These are phyloP conservation scores for Salix viminalis DNA, from an alignment of 345 rosid species.

Conservation along the genomic window DNA sequence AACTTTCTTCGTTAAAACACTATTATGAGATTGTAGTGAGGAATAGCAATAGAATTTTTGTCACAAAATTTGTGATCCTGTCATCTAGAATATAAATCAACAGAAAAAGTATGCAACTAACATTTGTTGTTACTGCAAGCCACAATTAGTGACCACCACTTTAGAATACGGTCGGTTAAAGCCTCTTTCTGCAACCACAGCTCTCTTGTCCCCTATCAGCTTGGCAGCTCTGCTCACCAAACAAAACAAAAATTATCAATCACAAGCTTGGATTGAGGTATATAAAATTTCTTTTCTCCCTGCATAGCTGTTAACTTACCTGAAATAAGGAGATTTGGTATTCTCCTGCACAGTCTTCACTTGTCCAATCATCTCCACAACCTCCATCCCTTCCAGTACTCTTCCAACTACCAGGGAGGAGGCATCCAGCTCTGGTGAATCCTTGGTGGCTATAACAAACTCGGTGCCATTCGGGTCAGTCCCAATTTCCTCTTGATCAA, in stretches of 20 bases:
- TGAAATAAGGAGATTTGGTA: slow-evolving; percentile 80
- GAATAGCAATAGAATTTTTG: slow-evolving; percentile 16
- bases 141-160: slow-evolving; percentile 69
- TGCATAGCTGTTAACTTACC: slow-evolving; percentile 32
- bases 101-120: not conserved
- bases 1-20: not conserved
- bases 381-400: slow-evolving; percentile 74
- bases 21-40: slow-evolving; percentile 3
- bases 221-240: slow-evolving; percentile 65
- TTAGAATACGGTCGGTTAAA: slow-evolving; percentile 86
- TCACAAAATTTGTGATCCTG: slow-evolving; percentile 8
- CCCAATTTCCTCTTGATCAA: slow-evolving; percentile 61
- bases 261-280: too few relatives aligned
- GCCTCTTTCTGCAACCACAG: slow-evolving; percentile 86
- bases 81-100: not conserved
- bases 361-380: slow-evolving; percentile 53
- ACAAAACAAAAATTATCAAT: not conserved
- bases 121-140: slow-evolving; percentile 34
- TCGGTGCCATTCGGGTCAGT: slow-evolving; percentile 73
- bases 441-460: slow-evolving; percentile 61
- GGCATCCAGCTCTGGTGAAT: slow-evolving; percentile 75
- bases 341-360: slow-evolving; percentile 82
- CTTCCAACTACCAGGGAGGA: slow-evolving; percentile 71
- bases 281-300: too few relatives aligned
- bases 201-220: slow-evolving; percentile 83